Percentiles rank a stretch among this genome's conserved stretches.
Conservation (phyloP, 1,139 yeast genomes). For the Yamadazyma oceani region DNA sequence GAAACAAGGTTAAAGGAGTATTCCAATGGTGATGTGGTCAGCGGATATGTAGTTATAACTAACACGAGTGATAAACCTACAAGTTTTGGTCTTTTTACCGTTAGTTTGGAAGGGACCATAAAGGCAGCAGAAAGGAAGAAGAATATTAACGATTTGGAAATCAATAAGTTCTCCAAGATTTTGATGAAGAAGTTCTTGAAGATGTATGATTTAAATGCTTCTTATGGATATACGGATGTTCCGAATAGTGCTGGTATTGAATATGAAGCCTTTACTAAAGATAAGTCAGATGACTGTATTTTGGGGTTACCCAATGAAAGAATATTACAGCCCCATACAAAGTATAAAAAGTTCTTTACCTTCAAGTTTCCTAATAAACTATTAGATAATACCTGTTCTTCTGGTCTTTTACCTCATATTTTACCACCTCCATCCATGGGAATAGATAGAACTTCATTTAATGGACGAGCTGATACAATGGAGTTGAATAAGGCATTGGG, state of each 20-base stretch:
- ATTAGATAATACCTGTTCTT: constrained; percentile 58
- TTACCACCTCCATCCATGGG: constrained; percentile 70
- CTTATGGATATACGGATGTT: constrained; percentile 43
- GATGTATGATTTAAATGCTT: constrained; percentile 50
- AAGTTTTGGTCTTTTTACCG: constrained; percentile 46
- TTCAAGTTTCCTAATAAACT: constrained; percentile 61
- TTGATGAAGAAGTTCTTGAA: constrained; percentile 45
- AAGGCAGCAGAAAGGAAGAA: constrained; percentile 32
- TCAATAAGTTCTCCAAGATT: constrained; percentile 28
- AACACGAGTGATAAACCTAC: constrained; percentile 41
- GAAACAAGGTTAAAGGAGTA: constrained; percentile 48
- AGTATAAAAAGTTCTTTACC: constrained; percentile 62
- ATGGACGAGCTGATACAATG: constrained; percentile 34
- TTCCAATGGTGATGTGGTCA: constrained; percentile 40
- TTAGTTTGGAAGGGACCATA: constrained; percentile 47
- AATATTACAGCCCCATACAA: constrained; percentile 47
- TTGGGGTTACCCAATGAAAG: constrained; percentile 56
- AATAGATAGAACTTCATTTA: constrained; percentile 45
- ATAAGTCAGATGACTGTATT: constrained; percentile 45
- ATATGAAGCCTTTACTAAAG: constrained; percentile 44
- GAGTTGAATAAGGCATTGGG: constrained; percentile 45
- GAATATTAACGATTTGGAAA: constrained; percentile 14
- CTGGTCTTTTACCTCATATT: constrained; percentile 52
- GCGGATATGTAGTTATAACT: constrained; percentile 40
- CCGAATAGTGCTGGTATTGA: constrained; percentile 53